These are phyloP conservation scores for Pseudoscleropodium purum DNA, from an alignment of 225 moss, liverwort and hornwort species.

Conservation along the genomic window DNA sequence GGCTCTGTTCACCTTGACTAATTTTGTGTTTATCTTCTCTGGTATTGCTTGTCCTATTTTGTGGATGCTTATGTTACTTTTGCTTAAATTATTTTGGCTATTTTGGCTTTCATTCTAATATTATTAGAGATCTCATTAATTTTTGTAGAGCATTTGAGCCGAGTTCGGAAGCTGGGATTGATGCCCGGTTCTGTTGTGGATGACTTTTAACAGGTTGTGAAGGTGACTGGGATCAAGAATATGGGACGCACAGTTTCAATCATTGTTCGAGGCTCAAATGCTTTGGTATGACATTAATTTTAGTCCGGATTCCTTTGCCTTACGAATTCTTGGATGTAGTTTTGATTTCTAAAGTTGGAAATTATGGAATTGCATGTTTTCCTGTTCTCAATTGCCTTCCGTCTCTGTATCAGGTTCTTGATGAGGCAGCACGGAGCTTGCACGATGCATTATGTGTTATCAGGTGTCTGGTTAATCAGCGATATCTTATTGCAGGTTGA, in stretches of 20 bases:
- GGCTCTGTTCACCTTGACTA: background rate
- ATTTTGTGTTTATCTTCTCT: background rate
- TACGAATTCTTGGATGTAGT: background rate
- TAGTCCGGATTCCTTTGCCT: background rate
- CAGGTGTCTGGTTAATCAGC: conserved; percentile 70
- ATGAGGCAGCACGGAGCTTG: conserved; percentile 88
- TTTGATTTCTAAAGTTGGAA: background rate
- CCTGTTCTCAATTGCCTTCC: background rate
- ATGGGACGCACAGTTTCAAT: conserved; percentile 89
- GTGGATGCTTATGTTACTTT: background rate
- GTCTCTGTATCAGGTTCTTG: conserved; percentile 46
- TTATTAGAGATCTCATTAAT: background rate
- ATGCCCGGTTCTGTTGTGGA: background rate
- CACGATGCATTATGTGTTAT: conserved; percentile 91
- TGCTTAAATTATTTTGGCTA: background rate
- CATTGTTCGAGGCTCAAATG: conserved; percentile 84
- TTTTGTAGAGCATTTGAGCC: background rate
- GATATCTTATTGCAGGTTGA: conserved; percentile 76
- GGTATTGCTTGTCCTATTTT: background rate
- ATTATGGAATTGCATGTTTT: background rate
- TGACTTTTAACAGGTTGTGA: conserved; percentile 53
- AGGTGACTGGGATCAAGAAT: conserved; percentile 87
- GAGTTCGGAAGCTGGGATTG: background rate
- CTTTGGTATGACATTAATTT: conserved; percentile 38
- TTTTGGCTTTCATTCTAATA: background rate